These are phyloP conservation scores for Isatis lusitanica DNA, from an alignment of 441 rosid species.

Conservation along the genomic window DNA sequence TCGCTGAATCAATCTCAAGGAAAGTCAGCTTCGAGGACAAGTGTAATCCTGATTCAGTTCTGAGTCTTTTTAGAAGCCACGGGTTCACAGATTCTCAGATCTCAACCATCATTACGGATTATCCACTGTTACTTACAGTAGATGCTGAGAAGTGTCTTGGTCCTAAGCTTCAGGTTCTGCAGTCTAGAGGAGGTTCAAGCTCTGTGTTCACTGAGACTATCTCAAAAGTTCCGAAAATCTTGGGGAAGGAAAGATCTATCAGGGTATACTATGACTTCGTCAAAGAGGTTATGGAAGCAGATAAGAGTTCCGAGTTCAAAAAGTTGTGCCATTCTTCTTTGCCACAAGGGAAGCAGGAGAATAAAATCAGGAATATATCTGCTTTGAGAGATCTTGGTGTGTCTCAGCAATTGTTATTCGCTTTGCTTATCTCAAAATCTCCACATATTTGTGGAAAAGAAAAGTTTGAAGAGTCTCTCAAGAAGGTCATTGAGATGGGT, in stretches of 20 bases:
- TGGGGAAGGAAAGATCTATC: not conserved
- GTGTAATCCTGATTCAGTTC: not conserved
- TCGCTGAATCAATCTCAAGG: slow-evolving; percentile 31
- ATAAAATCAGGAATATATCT: slow-evolving; percentile 20
- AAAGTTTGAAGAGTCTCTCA: not conserved
- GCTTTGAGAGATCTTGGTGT: slow-evolving; percentile 28
- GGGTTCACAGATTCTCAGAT: slow-evolving; percentile 34
- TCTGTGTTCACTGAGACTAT: slow-evolving; percentile 24
- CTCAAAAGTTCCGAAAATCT: slow-evolving; percentile 1
- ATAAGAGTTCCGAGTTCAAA: not conserved
- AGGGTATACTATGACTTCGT: not conserved
- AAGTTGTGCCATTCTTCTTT: not conserved
- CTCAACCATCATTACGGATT: slow-evolving; percentile 17
- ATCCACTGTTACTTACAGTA: slow-evolving; percentile 24
- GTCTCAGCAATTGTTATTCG: not conserved
- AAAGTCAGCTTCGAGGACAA: slow-evolving; percentile 26
- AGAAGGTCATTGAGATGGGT: slow-evolving; percentile 25
- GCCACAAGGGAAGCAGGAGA: not conserved
- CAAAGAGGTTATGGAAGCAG: not conserved
- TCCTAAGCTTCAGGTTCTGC: slow-evolving; percentile 38
- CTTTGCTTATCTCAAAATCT: not conserved
- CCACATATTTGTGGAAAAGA: not conserved
- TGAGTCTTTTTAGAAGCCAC: not conserved
- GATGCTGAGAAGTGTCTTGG: slow-evolving; percentile 21
- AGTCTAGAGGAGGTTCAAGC: slow-evolving; percentile 31